Percentiles rank a stretch among this genome's conserved stretches.
Conservation (phyloP, 805 yeast genomes). For the Pichia pseudocactophila region DNA sequence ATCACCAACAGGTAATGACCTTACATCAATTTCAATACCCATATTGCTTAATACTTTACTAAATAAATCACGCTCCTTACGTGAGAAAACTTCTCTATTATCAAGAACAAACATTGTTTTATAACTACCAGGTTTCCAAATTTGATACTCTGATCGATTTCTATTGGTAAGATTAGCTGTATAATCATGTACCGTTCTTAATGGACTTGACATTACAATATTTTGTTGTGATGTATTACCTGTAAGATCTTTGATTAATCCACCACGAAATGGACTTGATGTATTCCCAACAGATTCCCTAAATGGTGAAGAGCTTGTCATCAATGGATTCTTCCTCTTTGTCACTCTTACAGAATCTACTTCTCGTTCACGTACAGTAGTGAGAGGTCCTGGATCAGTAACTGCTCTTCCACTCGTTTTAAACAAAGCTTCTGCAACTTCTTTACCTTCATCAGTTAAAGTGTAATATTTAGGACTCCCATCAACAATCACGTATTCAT, state of each 20-base stretch:
- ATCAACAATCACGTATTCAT: conserved; percentile 45
- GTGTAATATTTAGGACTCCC: conserved; percentile 56
- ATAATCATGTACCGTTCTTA: background rate
- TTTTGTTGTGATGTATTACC: background rate
- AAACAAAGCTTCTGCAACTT: conserved; percentile 49
- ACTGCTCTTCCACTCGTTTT: conserved; percentile 22
- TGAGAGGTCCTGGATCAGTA: background rate
- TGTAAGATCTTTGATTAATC: conserved; percentile 1
- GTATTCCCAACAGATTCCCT: background rate
- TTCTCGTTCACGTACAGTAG: too few relatives aligned
- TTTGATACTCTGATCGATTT: conserved; percentile 25
- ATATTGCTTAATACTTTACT: conserved; percentile 38
- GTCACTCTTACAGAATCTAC: too few relatives aligned
- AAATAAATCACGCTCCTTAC: conserved; percentile 63
- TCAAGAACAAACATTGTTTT: conserved; percentile 61
- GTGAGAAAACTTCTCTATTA: conserved; percentile 71
- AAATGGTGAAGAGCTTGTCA: conserved; percentile 5
- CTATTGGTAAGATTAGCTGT: background rate
- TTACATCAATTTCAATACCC: conserved; percentile 43
- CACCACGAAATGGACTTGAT: conserved; percentile 7
- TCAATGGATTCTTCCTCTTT: conserved; percentile 4
- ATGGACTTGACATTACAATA: background rate
- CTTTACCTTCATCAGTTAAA: conserved; percentile 62
- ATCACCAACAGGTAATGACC: conserved; percentile 76
- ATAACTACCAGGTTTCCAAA: conserved; percentile 58